Evolutionary conservation across 1,284 basidiomycete species (phyloP), one percentile per base, ranked within the genome.

Genomic region (Moniliella sp.): DNA sequence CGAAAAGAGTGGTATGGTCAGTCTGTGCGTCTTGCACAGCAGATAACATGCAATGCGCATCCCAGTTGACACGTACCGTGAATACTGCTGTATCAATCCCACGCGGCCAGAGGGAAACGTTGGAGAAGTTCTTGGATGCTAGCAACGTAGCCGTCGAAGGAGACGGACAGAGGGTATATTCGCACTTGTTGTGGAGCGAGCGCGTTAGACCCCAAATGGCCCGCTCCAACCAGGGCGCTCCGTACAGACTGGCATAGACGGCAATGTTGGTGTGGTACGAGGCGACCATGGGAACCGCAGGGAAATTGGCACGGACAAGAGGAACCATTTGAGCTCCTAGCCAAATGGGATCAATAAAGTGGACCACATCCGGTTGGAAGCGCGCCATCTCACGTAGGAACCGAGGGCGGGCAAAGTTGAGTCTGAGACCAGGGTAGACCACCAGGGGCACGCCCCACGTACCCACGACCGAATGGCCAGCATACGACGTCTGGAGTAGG

Each of bases 191-290:
- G 36, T 46, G 48, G 15, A 50, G 35, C 17, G 32, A 37, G 14
- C 57, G 36, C 11, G 53, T 58, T 1, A 64, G 39, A 1, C 33
- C 34, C 62, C 62, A 64, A 59, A 64, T 57, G 19, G 48, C 57
- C 1, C 63, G 63, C 25, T 67, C 67, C 11, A 70, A 58, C 65
- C 65, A 68, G 0, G 62, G 52, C 42, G 67, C 57, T 15, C 68
- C 67, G 36, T 69, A 70, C 0, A 69, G 53, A 2, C 66, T 66
- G 0, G 69, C 68, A 41, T 71, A 71, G n/a, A 48, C 59, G 57
- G 67, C 66, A 13, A 69, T 61, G 41, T 69, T 69, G 4, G 69
- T 70, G 49, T 71, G 68, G 47, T 70, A 70, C 28, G 64, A 66
- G 2, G 65, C 64, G 4, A 70, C 65, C 25, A 68, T 63, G 1